Evolutionary conservation across 345 rosid genomes (phyloP), one percentile per base, ranked within the genome.

Genomic region (Corchorus capsularis): DNA sequence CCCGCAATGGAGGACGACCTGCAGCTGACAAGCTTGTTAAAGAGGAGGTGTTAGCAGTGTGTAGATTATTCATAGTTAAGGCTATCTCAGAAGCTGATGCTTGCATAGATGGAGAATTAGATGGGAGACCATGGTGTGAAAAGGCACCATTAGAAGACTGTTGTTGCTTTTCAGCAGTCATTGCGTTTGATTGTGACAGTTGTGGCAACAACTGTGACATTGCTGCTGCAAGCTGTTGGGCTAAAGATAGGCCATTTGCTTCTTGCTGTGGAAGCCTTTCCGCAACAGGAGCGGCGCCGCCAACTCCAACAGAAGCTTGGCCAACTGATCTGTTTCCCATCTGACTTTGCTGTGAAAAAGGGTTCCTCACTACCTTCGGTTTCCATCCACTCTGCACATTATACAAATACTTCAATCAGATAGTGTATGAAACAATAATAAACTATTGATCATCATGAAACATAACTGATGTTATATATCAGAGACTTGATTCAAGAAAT

Each of bases 341-440:
- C 73, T 87, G 77, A 54, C 47, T 82, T 60, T 82, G 89, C 75
- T 86, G 85, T 52, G 88, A 84, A 79, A 91, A 92, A 20, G 94
- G 97, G 71, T 88, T 92, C 86, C 84, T 85, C 56, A 37, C 78
- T 43, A 19, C 85, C 61, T 86, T 93, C 54, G 84, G 88, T 68
- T 86, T 82, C 96, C 94, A 86, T 65, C 87, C 91, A 71, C 90
- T 81, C 97, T 92, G 94, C 89, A 91, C 75, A 80, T 67, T 67
- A 53, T 3, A 67, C 63, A 75, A 10, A 15, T 10, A 27, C 39
- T 37, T 67, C 15, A 35, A 70, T 43, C 14, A 55, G 7, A 47
- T 11, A 20, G 56, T 55, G 56, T 55, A 52, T 61, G 15, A 32
- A 16, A 50, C 32, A 67, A 46, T 4, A 3, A 46, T 20, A 20